phyloP scores from a whole-genome alignment of 345 rosid species.

The Lagerstroemia speciosa region DNA sequence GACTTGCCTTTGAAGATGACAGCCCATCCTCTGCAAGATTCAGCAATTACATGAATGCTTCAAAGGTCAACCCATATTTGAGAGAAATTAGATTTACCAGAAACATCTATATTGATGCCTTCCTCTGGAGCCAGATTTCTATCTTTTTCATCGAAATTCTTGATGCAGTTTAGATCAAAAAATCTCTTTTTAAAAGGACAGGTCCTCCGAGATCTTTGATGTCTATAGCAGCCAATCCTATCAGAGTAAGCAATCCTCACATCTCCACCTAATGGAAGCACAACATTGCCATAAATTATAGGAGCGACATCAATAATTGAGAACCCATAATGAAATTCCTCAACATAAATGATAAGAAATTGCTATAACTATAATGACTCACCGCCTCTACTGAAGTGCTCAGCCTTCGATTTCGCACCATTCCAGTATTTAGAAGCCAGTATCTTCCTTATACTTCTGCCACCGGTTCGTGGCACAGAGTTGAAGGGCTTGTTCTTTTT shows the following conservation, averaged over 20 bases:
- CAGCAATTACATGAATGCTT: neutral
- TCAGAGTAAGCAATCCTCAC: slow-evolving; percentile 39
- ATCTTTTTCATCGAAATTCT: slow-evolving; percentile 27
- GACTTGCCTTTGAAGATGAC: slow-evolving; percentile 36
- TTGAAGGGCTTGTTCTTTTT: slow-evolving; percentile 38
- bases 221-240: slow-evolving; percentile 46
- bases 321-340: neutral
- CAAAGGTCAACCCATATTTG: neutral
- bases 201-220: slow-evolving; percentile 57
- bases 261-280: slow-evolving; percentile 40
- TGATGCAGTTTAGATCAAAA: slow-evolving; percentile 34
- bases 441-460: slow-evolving; percentile 75
- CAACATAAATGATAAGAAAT: neutral
- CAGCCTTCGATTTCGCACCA: slow-evolving; percentile 47
- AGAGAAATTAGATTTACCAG: slow-evolving; percentile 16
- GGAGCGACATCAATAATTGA: neutral
- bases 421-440: slow-evolving; percentile 76
- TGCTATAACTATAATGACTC: slow-evolving; percentile 8
- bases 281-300: neutral
- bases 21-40: slow-evolving; percentile 30
- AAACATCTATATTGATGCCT: slow-evolving; percentile 29
- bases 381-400: slow-evolving; percentile 37
- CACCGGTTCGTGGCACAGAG: slow-evolving; percentile 65
- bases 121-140: slow-evolving; percentile 4
- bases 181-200: slow-evolving; percentile 79